Percentiles rank a stretch among this genome's conserved stretches.
Conservation (phyloP, 2,329 filamentous ascomycete genomes). For the Paraphoma chrysanthemicola region DNA sequence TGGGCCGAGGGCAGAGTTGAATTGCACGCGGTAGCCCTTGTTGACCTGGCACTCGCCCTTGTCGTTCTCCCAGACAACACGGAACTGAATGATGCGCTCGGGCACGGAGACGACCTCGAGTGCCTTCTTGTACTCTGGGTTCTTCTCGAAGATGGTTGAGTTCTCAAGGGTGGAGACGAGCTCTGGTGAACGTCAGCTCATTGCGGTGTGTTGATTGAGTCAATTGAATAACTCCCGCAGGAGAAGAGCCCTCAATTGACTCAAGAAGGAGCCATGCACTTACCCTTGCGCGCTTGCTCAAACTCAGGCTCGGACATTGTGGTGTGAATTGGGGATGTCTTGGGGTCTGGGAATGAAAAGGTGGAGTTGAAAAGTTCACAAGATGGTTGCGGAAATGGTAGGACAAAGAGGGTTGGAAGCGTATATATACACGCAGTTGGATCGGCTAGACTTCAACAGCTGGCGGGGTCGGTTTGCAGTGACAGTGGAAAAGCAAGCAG, state of each 20-base stretch:
- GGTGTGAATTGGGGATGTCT: slow-evolving; percentile 11
- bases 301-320: slow-evolving; percentile 96
- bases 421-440: slow-evolving; percentile 37
- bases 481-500: slow-evolving; percentile 21
- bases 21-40: slow-evolving; percentile 95
- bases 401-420: slow-evolving; percentile 14
- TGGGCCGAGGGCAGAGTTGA: slow-evolving; percentile 95
- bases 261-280: slow-evolving; percentile 30
- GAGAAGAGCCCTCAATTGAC: neutral
- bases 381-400: slow-evolving; percentile 9
- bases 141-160: slow-evolving; percentile 89
- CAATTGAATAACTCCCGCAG: neutral
- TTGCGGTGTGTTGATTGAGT: neutral
- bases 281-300: slow-evolving; percentile 97
- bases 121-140: slow-evolving; percentile 93
- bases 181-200: slow-evolving; percentile 63
- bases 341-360: neutral
- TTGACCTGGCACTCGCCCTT: slow-evolving; percentile 88
- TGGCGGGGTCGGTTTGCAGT: slow-evolving; percentile 25
- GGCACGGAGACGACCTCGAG: slow-evolving; percentile 88
- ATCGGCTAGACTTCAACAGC: neutral
- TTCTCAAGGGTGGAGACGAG: slow-evolving; percentile 93
- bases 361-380: slow-evolving; percentile 2
- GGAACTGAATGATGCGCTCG: slow-evolving; percentile 96
- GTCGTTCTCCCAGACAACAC: slow-evolving; percentile 96